phyloP scores from a whole-genome alignment of 75 land plant species.

The Selaginella tamariscina region DNA sequence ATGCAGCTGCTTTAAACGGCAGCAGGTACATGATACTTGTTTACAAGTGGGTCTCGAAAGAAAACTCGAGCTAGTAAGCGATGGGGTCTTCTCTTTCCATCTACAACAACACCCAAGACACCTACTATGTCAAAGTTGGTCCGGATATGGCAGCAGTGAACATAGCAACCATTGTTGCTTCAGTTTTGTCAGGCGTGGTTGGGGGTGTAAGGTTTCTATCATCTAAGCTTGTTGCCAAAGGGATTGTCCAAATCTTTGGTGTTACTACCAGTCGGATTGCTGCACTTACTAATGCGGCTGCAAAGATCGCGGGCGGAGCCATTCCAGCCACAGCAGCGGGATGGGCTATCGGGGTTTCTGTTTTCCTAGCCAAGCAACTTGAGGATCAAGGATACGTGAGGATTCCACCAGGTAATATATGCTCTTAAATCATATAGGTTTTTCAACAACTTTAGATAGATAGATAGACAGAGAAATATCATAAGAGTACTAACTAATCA shows the following conservation, averaged over 20 bases:
- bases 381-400: not conserved
- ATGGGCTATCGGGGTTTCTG: not conserved
- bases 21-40: too few relatives aligned
- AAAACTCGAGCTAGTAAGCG: not conserved
- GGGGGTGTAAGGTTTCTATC: not conserved
- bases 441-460: too few relatives aligned
- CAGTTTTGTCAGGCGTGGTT: not conserved
- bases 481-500: too few relatives aligned
- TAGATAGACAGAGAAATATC: too few relatives aligned
- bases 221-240: not conserved
- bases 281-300: not conserved
- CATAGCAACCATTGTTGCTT: conserved; percentile 1
- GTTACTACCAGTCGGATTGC: conserved; percentile 2
- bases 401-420: not conserved
- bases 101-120: conserved; percentile 9
- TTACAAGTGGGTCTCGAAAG: not conserved
- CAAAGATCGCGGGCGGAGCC: not conserved
- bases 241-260: conserved; percentile 10
- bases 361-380: not conserved
- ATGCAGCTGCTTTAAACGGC: too few relatives aligned
- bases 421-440: not conserved
- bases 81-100: conserved; percentile 10
- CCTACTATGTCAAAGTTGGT: conserved; percentile 1
- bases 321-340: not conserved
- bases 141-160: conserved; percentile 4